Evolutionary conservation across 75 land plant genomes (phyloP), one percentile per base, ranked within the genome.

Genomic region (Cunninghamia lanceolata): DNA sequence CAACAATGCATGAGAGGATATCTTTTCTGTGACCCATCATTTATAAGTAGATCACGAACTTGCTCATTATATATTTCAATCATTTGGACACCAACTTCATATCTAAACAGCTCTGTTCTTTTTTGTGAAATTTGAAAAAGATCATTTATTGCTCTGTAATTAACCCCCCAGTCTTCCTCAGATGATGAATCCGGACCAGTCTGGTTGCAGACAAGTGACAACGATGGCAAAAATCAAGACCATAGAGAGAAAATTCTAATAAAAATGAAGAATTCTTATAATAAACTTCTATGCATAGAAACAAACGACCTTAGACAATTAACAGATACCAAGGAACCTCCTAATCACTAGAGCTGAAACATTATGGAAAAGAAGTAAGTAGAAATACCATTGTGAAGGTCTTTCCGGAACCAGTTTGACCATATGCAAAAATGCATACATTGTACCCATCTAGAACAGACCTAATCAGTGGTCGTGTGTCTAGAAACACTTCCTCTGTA

Each of bases 361-460:
- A 80, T 28, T 43, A 45, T n/a, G 4, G 32, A 80, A 42, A 38
- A 78, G n/a, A 80, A n/a, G 11, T n/a, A 80, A n/a, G 11, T n/a
- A 45, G n/a, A 46, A 59, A 63, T 88, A 98, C 99, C 99, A 98
- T 98, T n/a, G 99, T 98, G 79, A 92, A 96, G 3, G 99, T 98
- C 81, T 98, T 98, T 74, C 99, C 99, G 25, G 99, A 98, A 28
- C 99, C 99, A 56, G 99, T 98, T 90, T 98, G 99, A 71, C 99
- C 99, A 92, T 98, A 98, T 34, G 99, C 99, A 93, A 98, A 98
- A 66, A 98, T 98, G 89, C 99, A 98, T 17, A 98, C 99, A 90
- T 96, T 98, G 85, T 89, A 98, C 54, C 99, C 99, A 93, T 98
- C 99, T 71, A 98, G 94, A 25, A 96, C 99, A 83, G 99, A 96